phyloP scores from a whole-genome alignment of 2,329 filamentous ascomycete genomes.

The Fusarium verticillioides region DNA sequence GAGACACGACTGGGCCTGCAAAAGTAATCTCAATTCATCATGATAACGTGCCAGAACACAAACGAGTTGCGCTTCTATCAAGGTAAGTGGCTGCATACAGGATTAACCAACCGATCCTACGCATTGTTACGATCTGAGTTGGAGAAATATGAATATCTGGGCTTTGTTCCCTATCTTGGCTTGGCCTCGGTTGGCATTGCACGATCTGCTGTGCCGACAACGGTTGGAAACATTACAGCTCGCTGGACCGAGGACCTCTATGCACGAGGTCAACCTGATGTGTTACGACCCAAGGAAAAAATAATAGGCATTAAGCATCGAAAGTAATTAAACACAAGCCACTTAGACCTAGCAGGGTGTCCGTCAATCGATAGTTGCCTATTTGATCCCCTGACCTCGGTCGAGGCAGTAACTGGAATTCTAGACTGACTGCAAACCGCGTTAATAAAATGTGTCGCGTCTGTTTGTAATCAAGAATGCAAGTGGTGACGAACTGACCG shows the following conservation, averaged over 20 bases:
- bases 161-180: fast-evolving
- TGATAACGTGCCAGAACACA: too few species aligned
- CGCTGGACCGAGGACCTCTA: fast-evolving
- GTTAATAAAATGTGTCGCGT: neutral
- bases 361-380: neutral
- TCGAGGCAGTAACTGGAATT: neutral
- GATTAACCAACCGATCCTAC: fast-evolving
- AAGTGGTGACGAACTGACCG: neutral
- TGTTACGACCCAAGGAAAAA: too few species aligned
- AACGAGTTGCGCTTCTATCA: too few species aligned
- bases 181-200: too few species aligned
- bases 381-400: neutral
- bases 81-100: too few species aligned
- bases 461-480: fast-evolving
- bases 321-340: neutral
- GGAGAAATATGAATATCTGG: neutral
- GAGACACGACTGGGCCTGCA: too few species aligned
- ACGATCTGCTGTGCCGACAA: fast-evolving
- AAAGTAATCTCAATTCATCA: too few species aligned
- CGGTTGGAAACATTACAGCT: neutral
- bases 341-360: neutral
- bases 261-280: fast-evolving
- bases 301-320: too few species aligned
- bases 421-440: too few species aligned
- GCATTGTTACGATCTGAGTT: fast-evolving